Percentiles rank a stretch among this genome's conserved stretches.
Evolutionary conservation across 768 basidiomycete species (phyloP).

Genomic region (Dioszegia crocea): DNA sequence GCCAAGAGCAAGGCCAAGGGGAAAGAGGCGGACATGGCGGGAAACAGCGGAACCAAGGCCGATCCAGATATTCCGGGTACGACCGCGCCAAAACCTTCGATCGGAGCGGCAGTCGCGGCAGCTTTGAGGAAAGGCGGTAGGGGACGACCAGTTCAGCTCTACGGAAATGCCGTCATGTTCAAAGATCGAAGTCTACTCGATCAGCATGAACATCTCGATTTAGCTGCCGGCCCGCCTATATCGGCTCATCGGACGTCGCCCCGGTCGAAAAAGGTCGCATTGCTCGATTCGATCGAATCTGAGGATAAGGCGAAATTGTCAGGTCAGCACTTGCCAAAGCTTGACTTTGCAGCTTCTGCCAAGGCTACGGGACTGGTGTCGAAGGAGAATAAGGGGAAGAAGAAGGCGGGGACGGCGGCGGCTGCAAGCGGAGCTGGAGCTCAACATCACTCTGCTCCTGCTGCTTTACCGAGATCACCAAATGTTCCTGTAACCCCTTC

Average conservation of each 20-base stretch:
- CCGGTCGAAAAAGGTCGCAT: conserved; percentile 26
- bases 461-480: neutral
- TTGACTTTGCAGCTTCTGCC: conserved; percentile 40
- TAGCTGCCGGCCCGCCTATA: conserved; percentile 44
- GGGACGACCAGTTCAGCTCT: conserved; percentile 40
- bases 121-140: conserved; percentile 43
- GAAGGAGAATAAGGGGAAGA: conserved; percentile 23
- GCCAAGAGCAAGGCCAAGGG: conserved; percentile 23
- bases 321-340: conserved; percentile 38
- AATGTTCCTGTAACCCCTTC: neutral
- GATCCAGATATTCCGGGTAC: neutral
- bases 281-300: conserved; percentile 39
- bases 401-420: neutral
- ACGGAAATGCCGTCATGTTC: conserved; percentile 45
- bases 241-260: conserved; percentile 37
- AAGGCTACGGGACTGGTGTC: conserved; percentile 30
- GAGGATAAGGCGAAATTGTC: conserved; percentile 43
- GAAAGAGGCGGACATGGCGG: conserved; percentile 2
- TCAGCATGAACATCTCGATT: conserved; percentile 44
- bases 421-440: too few relatives aligned
- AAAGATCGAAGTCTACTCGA: conserved; percentile 43
- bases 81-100: conserved; percentile 13
- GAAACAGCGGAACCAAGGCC: neutral
- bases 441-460: neutral
- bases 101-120: conserved; percentile 31